phyloP scores from a whole-genome alignment of 257 asterid species.

The Jacaranda mimosifolia region DNA sequence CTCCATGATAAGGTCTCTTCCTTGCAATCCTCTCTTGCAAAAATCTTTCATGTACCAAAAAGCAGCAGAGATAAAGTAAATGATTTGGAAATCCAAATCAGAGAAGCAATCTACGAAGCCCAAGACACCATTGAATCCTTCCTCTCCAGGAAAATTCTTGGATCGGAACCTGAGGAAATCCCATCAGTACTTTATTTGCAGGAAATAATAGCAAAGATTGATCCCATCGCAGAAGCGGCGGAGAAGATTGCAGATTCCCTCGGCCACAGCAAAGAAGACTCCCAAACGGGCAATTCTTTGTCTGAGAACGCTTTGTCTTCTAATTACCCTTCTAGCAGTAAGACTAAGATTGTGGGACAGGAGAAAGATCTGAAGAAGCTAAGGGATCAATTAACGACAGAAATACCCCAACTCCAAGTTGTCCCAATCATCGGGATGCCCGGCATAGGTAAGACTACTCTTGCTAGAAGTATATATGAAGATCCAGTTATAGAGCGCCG shows the following conservation, averaged over 20 bases:
- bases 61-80: neutral
- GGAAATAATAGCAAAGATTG: neutral
- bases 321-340: neutral
- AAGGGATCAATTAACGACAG: neutral
- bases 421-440: constrained; percentile 44
- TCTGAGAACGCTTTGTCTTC: constrained; percentile 15
- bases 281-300: neutral
- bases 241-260: constrained; percentile 22
- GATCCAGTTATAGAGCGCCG: neutral
- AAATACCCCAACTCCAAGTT: neutral
- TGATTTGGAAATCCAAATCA: constrained; percentile 29
- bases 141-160: neutral
- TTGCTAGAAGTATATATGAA: constrained; percentile 42
- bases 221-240: constrained; percentile 7
- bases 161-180: neutral
- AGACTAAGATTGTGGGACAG: constrained; percentile 31
- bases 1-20: constrained; percentile 24
- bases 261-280: neutral
- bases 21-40: constrained; percentile 38
- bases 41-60: constrained; percentile 26
- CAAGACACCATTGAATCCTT: constrained; percentile 41
- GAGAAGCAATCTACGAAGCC: constrained; percentile 37
- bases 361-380: neutral
- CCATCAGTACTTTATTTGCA: neutral
- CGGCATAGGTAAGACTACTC: constrained; percentile 54